Conservation (phyloP, 768 basidiomycete species). For the Psilocybe cyanescens region DNA sequence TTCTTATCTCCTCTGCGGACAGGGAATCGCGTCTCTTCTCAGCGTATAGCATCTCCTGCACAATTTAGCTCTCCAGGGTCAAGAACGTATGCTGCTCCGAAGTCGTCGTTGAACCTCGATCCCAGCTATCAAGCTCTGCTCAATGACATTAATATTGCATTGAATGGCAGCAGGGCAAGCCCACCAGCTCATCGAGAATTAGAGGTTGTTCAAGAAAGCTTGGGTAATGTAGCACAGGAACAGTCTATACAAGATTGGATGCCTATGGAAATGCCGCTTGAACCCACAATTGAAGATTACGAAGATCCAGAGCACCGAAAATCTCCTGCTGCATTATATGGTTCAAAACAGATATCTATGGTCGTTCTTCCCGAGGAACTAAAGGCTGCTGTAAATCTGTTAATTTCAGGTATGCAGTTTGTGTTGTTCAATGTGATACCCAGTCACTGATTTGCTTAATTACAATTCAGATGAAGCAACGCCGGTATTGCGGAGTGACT, state of each 20-base stretch:
- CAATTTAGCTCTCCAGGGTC: constrained; percentile 29
- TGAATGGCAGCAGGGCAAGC: constrained; percentile 41
- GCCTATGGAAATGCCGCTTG: constrained; percentile 33
- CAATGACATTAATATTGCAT: constrained; percentile 69
- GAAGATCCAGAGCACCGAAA: constrained; percentile 48
- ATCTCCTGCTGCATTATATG: constrained; percentile 84
- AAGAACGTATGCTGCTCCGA: constrained; percentile 44
- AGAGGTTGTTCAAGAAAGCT: constrained; percentile 37
- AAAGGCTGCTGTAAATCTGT: constrained; percentile 59
- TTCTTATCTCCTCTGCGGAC: constrained; percentile 4
- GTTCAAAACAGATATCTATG: constrained; percentile 71
- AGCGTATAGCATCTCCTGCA: not conserved
- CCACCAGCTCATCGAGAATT: constrained; percentile 50
- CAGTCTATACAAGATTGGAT: constrained; percentile 23
- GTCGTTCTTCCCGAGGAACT: constrained; percentile 78
- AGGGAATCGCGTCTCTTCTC: not conserved
- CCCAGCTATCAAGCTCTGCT: constrained; percentile 65
- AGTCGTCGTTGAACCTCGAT: constrained; percentile 66
- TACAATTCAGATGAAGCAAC: constrained; percentile 61
- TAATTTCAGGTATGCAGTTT: constrained; percentile 62
- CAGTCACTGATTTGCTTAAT: constrained; percentile 8
- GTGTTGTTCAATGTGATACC: not conserved
- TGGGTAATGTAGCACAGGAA: constrained; percentile 2
- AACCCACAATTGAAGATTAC: constrained; percentile 26
- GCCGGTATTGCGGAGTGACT: constrained; percentile 66